Evolutionary conservation across 179 eudicot species (phyloP), one percentile per base, ranked within the genome.

Genomic region (Silene noctiflora): DNA sequence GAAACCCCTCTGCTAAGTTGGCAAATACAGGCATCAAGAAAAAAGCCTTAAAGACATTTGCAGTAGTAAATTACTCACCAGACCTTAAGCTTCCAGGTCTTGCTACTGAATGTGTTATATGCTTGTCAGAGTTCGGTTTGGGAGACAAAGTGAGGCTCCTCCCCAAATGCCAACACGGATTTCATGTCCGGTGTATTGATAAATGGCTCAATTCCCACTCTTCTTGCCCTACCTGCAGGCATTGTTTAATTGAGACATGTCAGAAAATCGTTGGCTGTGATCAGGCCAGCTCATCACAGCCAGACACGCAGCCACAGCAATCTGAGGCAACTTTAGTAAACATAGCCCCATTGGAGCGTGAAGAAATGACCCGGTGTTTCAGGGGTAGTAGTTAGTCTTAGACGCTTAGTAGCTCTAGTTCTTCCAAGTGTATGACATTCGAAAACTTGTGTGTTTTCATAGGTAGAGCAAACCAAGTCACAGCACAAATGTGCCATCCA

Each of bases 1-100:
- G 55, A 59, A 42, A 74, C 68, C 24, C 85, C 4, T 74, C 88
- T 0, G 74, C 91, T 48, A 69, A 79, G 42, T 35, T 86, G 48
- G 88, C 90, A 60, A 87, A 89, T 76, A 90, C 87, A 0, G 98
- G 98, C 33, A 84, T 94, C 56, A 88, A 89, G 85, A 94, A 88
- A 29, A 90, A 89, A 81, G 97, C 94, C 24, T 81, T 94, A 24
- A 90, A 84, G 78, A 92, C 89, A 0, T 92, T 94, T 65, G 88
- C 90, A 4, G 85, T 84, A 22, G 81, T 91, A 14, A 87, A 42
- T 60, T 94, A 94, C 81, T 78, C 91, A 31, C 81, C 78, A 1
- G 86, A 77, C 56, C 67, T 76, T 17, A 83, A 81, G 67, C 83
- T 85, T 73, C 86, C 84, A 5, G 88, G 86, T 11, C 69, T 85